Percentiles rank a stretch among this genome's conserved stretches.
phyloP scores from a whole-genome alignment of 495 filamentous ascomycete genomes.

The Podospora anserina region DNA sequence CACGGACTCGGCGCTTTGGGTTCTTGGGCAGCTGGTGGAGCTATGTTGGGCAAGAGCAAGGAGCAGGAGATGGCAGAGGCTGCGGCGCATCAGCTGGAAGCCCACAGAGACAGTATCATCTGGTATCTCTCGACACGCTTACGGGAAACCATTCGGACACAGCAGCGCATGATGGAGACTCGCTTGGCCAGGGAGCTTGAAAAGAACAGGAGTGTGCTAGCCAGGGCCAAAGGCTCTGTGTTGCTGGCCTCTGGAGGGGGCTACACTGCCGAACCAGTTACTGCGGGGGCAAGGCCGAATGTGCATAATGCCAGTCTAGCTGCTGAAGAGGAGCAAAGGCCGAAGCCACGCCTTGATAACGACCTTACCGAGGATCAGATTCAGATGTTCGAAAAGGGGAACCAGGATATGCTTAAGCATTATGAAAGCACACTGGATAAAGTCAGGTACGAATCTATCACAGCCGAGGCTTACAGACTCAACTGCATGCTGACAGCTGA shows the following conservation, averaged over 20 bases:
- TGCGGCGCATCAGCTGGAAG: constrained; percentile 53
- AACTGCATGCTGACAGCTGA: neutral
- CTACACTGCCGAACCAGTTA: neutral
- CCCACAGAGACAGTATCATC: constrained; percentile 73
- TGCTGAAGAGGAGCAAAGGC: constrained; percentile 32
- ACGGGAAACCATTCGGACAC: constrained; percentile 69
- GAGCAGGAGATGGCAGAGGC: constrained; percentile 73
- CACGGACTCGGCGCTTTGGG: constrained; percentile 57
- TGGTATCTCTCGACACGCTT: constrained; percentile 74
- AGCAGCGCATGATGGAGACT: constrained; percentile 88
- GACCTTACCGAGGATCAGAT: constrained; percentile 77
- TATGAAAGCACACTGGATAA: constrained; percentile 89
- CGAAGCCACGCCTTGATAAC: constrained; percentile 46
- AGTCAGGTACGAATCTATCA: constrained; percentile 62
- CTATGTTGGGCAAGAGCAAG: constrained; percentile 39
- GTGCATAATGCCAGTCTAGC: constrained; percentile 10
- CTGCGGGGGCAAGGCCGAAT: constrained; percentile 7
- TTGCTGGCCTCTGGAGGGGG: constrained; percentile 3
- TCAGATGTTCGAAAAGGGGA: constrained; percentile 91
- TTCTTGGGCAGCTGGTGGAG: constrained; percentile 70
- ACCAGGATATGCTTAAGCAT: constrained; percentile 85
- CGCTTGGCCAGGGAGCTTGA: constrained; percentile 78
- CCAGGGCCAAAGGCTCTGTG: constrained; percentile 52
- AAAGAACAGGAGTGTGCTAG: constrained; percentile 80
- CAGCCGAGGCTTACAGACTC: neutral